Base-by-base conservation (phyloP, 2,329 filamentous ascomycete species). In the Penicillium aurantiogriseum region DNA sequence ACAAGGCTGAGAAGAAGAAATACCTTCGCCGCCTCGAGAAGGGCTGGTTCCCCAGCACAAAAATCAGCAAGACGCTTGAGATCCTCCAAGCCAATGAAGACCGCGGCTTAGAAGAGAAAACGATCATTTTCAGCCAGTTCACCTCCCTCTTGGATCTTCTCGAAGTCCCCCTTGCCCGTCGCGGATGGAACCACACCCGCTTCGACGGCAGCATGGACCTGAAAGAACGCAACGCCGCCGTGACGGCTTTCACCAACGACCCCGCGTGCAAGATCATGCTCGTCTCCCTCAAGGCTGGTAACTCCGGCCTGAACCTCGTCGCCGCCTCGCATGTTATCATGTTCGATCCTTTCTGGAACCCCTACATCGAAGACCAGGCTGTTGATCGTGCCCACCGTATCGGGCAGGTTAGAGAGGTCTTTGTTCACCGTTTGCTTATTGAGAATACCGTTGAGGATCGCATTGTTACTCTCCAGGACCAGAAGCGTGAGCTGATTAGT, bases 321-420 rank as follows among this genome's bases (percentile, higher is more conserved):
- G 85, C 86, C 19, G 92, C 92, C 0, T 91, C 87, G 1, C 88
- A 91, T 62, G 90, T 96, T 64, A 91, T 97, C 72, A 89, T 96
- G 62, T 86, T 96, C 69, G 92, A 96, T 70, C 92, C 92, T 0
- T 96, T 95, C 77, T 96, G 91, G 91, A 97, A 96, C 62, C 92
- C 92, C 0, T 96, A 89, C 70, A 89, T 95, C 48, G 92, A 96
- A 76, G 91, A 92, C 74, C 92, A 97, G 75, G 92, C 92, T 4
- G 88, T 96, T 50, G 92, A 96, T 71, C 88, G 92, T 23, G 90
- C 92, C 2, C 89, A 96, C 74, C 88, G 92, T 10, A 92, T 96
- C 64, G 92, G 92, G 0, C 92, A 97, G 76, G 77, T 81, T 63
- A 81, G 82, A 4, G 78, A 86, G 8, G 92, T 96, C 5, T 82